Conservation (phyloP, 345 rosid species). For the Anacardium occidentale region DNA sequence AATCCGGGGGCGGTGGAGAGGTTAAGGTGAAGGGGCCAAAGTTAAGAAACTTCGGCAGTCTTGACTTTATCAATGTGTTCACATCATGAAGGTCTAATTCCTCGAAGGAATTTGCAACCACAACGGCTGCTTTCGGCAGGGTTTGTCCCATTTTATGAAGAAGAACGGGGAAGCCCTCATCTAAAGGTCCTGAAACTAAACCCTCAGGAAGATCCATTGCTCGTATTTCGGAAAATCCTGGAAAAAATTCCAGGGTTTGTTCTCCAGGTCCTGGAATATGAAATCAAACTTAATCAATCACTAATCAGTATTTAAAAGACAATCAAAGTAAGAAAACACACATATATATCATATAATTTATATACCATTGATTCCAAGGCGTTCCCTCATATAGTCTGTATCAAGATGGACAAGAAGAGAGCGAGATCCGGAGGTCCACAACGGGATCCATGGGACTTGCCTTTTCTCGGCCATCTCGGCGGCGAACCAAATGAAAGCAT, state of each 20-base stretch:
- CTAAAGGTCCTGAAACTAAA: neutral
- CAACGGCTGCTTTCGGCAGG: constrained; percentile 41
- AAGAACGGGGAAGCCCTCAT: constrained; percentile 24
- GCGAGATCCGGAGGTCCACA: constrained; percentile 46
- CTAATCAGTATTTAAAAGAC: neutral
- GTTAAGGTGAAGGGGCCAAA: constrained; percentile 41
- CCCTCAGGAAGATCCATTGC: constrained; percentile 35
- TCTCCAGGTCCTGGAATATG: constrained; percentile 27
- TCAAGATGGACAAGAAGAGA: constrained; percentile 37
- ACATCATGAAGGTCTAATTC: constrained; percentile 34
- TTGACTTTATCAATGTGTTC: constrained; percentile 32
- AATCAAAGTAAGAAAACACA: neutral
- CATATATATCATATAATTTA: no score
- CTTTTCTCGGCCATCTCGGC: constrained; percentile 44
- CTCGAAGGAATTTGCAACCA: constrained; percentile 40
- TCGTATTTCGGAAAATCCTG: constrained; percentile 35
- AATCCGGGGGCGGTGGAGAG: neutral
- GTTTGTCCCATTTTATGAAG: constrained; percentile 37
- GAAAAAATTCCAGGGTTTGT: constrained; percentile 35
- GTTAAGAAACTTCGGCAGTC: constrained; percentile 32
- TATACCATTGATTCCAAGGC: constrained; percentile 26
- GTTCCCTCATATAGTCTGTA: constrained; percentile 30
- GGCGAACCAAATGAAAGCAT: constrained; percentile 53
- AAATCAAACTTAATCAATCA: neutral
- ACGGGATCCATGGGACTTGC: constrained; percentile 40